Conservation (phyloP, 257 asterid genomes). For the Sherardia arvensis region DNA sequence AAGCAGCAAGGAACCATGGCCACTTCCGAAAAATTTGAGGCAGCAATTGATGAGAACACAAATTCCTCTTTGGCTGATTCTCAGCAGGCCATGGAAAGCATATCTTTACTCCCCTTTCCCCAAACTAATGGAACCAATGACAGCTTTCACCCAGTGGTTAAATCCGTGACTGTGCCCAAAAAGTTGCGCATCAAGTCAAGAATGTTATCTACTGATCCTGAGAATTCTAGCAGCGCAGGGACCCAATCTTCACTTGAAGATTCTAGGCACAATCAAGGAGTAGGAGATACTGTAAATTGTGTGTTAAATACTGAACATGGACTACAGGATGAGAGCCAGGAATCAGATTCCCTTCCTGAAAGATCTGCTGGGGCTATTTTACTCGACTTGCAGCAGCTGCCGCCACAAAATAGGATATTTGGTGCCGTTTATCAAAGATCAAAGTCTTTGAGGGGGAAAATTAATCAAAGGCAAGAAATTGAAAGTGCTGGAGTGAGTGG, state of each 20-base stretch:
- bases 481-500: slow-evolving; percentile 54
- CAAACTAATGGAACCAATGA: slow-evolving; percentile 27
- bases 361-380: slow-evolving; percentile 33
- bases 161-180: slow-evolving; percentile 34
- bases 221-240: slow-evolving; percentile 23
- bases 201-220: slow-evolving; percentile 33
- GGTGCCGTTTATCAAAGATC: slow-evolving; percentile 78
- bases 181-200: slow-evolving; percentile 61
- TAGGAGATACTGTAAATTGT: slow-evolving; percentile 23
- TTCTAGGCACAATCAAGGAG: slow-evolving; percentile 14
- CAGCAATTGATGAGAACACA: slow-evolving; percentile 22
- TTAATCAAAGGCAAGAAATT: slow-evolving; percentile 34
- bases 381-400: slow-evolving; percentile 41
- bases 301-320: slow-evolving; percentile 24
- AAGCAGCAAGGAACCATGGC: neutral
- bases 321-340: slow-evolving; percentile 25
- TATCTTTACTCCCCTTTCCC: slow-evolving; percentile 21
- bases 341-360: slow-evolving; percentile 25
- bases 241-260: slow-evolving; percentile 29
- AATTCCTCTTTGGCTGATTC: slow-evolving; percentile 18
- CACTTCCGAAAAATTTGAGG: slow-evolving; percentile 24
- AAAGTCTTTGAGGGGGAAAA: slow-evolving; percentile 47
- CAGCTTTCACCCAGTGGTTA: slow-evolving; percentile 28
- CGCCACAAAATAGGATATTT: slow-evolving; percentile 56
- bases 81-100: slow-evolving; percentile 26